phyloP scores from a whole-genome alignment of 169 alveolate genomes.

The Besnoitia besnoiti region DNA sequence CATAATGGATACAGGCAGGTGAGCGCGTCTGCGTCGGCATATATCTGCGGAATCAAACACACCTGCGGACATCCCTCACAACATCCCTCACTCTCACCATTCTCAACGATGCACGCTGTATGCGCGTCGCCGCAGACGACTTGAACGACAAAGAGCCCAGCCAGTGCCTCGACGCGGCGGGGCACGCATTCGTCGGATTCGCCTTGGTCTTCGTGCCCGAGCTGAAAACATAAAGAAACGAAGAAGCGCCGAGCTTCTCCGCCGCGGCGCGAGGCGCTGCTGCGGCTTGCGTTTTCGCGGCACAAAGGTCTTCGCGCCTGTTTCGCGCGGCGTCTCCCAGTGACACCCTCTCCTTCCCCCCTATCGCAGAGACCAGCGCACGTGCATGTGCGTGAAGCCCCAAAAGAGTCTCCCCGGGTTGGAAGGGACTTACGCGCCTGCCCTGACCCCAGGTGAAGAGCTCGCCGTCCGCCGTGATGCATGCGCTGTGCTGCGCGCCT shows the following conservation, averaged over 20 bases:
- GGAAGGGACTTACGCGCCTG: constrained; percentile 70
- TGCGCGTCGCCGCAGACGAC: constrained; percentile 72
- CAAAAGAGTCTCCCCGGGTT: no score
- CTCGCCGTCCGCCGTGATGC: constrained; percentile 69
- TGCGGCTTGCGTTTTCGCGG: no score
- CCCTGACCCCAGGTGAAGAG: constrained; percentile 77
- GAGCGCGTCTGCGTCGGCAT: background rate
- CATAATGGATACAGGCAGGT: background rate
- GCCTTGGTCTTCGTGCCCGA: constrained; percentile 49
- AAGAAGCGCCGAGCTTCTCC: constrained; percentile 8
- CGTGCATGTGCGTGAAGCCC: no score
- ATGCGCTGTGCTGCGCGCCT: constrained; percentile 74
- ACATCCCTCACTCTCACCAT: constrained; percentile 69
- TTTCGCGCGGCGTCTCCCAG: no score
- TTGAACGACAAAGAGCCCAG: constrained; percentile 54
- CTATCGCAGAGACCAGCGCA: no score
- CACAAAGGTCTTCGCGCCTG: no score
- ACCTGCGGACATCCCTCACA: background rate
- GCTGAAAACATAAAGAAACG: background rate
- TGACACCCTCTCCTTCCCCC: no score
- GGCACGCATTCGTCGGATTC: constrained; percentile 62
- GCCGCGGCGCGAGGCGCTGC: no score
- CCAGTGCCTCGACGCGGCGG: constrained; percentile 55
- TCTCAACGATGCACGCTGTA: constrained; percentile 63
- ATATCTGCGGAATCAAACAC: background rate